Conservation (phyloP, 768 basidiomycete genomes). For the Boletus barrowsii region DNA sequence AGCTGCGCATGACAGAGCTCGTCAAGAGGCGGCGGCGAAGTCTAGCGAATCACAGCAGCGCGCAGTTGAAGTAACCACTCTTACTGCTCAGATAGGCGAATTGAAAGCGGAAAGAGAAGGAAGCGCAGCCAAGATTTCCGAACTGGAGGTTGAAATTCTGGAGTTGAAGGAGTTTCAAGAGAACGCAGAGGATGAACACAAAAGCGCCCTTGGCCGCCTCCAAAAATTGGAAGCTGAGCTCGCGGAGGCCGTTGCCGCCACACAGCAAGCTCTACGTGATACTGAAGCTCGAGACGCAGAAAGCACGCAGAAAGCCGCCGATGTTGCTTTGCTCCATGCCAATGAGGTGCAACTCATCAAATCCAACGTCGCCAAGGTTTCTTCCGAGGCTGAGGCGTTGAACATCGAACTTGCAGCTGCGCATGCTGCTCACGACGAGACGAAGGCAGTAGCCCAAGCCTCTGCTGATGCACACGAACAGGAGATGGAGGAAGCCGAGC, state of each 20-base stretch:
- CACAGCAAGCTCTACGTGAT: slow-evolving; percentile 46
- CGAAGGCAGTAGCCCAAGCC: slow-evolving; percentile 41
- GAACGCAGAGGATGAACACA: slow-evolving; percentile 55
- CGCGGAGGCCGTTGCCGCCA: slow-evolving; percentile 43
- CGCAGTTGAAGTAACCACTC: slow-evolving; percentile 38
- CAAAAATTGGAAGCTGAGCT: slow-evolving; percentile 55
- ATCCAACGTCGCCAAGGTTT: slow-evolving; percentile 43
- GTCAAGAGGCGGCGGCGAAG: slow-evolving; percentile 46
- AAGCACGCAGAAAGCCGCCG: slow-evolving; percentile 37
- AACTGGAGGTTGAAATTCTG: slow-evolving; percentile 77
- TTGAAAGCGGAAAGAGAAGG: slow-evolving; percentile 71
- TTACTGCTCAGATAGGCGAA: slow-evolving; percentile 47
- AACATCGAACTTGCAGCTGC: slow-evolving; percentile 46
- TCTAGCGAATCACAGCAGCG: slow-evolving; percentile 47
- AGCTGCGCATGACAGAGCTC: slow-evolving; percentile 45
- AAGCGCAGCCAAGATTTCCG: slow-evolving; percentile 65
- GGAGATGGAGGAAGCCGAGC: slow-evolving; percentile 52
- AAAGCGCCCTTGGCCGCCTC: slow-evolving; percentile 42
- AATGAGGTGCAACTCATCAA: slow-evolving; percentile 43
- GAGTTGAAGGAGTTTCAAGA: slow-evolving; percentile 75
- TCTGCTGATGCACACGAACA: slow-evolving; percentile 46
- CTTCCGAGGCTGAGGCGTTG: slow-evolving; percentile 44
- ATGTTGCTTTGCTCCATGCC: slow-evolving; percentile 42
- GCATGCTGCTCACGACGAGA: slow-evolving; percentile 46
- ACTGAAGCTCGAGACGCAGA: slow-evolving; percentile 48